phyloP scores from a whole-genome alignment of 441 rosid species.

The Mallotus repandus region DNA sequence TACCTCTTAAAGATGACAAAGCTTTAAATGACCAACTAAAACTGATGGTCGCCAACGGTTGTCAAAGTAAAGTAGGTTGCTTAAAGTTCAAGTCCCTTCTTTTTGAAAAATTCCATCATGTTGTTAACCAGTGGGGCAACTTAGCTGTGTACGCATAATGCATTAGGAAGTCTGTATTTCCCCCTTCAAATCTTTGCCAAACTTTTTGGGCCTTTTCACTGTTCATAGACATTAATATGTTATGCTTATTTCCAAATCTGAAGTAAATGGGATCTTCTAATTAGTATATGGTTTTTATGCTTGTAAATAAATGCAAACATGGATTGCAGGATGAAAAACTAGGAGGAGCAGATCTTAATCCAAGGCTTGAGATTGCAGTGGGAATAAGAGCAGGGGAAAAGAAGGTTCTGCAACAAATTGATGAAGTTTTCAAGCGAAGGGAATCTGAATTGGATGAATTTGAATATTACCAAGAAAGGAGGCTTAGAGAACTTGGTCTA shows the following conservation, averaged over 20 bases:
- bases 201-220: too few species aligned
- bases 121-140: not conserved
- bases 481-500: slow-evolving; percentile 87
- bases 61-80: not conserved
- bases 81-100: not conserved
- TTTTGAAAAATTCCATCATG: not conserved
- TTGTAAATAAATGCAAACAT: not conserved
- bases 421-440: slow-evolving; percentile 56
- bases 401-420: slow-evolving; percentile 72
- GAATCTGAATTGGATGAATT: slow-evolving; percentile 63
- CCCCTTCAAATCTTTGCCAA: too few species aligned
- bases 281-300: not conserved
- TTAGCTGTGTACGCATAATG: too few species aligned
- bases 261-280: not conserved
- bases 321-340: slow-evolving; percentile 68
- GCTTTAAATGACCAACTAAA: slow-evolving; percentile 1
- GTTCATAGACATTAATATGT: too few species aligned
- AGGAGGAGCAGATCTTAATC: slow-evolving; percentile 40
- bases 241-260: not conserved
- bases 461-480: slow-evolving; percentile 86
- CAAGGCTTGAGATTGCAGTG: slow-evolving; percentile 58
- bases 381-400: slow-evolving; percentile 82
- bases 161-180: too few species aligned
- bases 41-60: not conserved
- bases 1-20: not conserved